phyloP scores from a whole-genome alignment of 495 filamentous ascomycete species.

The Xylaria acuta region DNA sequence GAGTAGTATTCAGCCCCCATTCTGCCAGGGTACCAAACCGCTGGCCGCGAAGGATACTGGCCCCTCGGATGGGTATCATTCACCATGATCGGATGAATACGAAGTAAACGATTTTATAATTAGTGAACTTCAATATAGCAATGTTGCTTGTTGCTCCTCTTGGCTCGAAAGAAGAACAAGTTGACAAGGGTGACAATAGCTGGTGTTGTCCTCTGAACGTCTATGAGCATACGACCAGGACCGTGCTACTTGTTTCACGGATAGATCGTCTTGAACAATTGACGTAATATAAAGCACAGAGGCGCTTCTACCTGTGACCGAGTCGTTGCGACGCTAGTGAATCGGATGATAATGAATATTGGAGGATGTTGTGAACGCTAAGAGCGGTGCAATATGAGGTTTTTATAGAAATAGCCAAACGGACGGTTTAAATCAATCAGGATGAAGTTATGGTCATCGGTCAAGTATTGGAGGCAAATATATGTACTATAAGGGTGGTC shows the following conservation, averaged over 20 bases:
- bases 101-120: not conserved
- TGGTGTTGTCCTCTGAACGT: not conserved
- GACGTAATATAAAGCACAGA: not conserved
- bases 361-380: not conserved
- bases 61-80: conserved; percentile 30
- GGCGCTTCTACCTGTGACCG: not conserved
- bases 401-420: conserved; percentile 4
- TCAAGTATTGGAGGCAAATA: not conserved
- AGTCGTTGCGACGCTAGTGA: not conserved
- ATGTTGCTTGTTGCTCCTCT: not conserved
- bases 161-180: not conserved
- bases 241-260: not conserved
- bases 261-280: not conserved
- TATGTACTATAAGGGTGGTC: conserved; percentile 11
- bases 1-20: conserved; percentile 31
- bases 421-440: not conserved
- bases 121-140: not conserved
- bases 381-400: not conserved
- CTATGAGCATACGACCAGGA: not conserved
- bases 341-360: not conserved
- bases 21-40: conserved; percentile 30
- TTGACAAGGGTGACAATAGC: not conserved
- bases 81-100: conserved; percentile 32
- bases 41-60: conserved; percentile 31
- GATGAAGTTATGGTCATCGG: not conserved